These are phyloP conservation scores for Calonectria pseudoreteaudii DNA, from an alignment of 2,329 filamentous ascomycete genomes.

Conservation along the genomic window DNA sequence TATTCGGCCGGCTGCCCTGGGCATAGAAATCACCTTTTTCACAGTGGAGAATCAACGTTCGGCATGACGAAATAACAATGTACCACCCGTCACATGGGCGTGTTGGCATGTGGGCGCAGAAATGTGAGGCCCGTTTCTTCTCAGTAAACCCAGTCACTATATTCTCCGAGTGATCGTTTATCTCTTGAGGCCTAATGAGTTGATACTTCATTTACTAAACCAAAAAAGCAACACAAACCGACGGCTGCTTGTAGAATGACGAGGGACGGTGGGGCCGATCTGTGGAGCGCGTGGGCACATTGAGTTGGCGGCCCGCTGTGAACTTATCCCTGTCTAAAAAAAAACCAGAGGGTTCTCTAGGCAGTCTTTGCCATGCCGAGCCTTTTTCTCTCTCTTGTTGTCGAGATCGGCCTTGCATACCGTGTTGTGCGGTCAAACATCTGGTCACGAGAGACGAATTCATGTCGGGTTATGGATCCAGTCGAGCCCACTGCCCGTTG, in stretches of 20 bases:
- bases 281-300: slow-evolving; percentile 8
- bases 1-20: background rate
- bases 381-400: background rate
- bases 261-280: slow-evolving; percentile 35
- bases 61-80: background rate
- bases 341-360: background rate
- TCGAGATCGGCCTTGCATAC: background rate
- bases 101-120: background rate
- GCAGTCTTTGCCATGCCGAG: background rate
- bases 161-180: background rate
- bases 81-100: background rate
- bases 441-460: background rate
- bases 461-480: background rate
- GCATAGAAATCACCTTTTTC: background rate
- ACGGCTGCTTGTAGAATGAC: slow-evolving; percentile 12
- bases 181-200: background rate
- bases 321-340: slow-evolving; percentile 10
- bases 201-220: background rate
- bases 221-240: background rate
- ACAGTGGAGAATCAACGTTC: slow-evolving; percentile 1
- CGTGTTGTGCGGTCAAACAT: background rate
- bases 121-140: background rate
- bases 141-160: background rate
- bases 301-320: slow-evolving; percentile 22
- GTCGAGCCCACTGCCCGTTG: background rate